A percentile compares a stretch with the other conserved stretches of the same genome.
phyloP scores from a whole-genome alignment of 495 filamentous ascomycete species.

The Penicillium malachiteum region DNA sequence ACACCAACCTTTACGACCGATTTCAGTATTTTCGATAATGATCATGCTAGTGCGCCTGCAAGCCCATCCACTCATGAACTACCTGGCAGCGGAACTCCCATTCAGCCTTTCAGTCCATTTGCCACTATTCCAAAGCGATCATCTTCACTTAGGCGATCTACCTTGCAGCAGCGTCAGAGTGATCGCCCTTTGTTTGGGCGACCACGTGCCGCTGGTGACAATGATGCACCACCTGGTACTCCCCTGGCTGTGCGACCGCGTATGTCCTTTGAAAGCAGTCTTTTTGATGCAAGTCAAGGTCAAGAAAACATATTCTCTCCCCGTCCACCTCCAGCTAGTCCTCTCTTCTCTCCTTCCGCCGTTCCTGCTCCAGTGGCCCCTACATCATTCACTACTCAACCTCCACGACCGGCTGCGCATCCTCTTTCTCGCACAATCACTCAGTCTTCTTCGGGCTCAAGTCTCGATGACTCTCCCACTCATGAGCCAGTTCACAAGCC shows the following conservation, averaged over 20 bases:
- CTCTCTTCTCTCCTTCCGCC: conserved; percentile 34
- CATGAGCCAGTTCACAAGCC: conserved; percentile 58
- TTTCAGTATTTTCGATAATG: conserved; percentile 69
- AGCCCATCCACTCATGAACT: conserved; percentile 27
- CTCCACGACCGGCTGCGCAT: conserved; percentile 57
- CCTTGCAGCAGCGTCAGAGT: conserved; percentile 74
- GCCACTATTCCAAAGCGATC: conserved; percentile 52
- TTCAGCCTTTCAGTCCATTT: conserved; percentile 39
- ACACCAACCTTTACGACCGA: conserved; percentile 57
- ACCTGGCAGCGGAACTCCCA: conserved; percentile 22
- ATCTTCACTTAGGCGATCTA: conserved; percentile 79
- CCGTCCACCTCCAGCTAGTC: conserved; percentile 28
- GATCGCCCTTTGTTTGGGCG: conserved; percentile 60
- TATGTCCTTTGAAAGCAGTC: conserved; percentile 71
- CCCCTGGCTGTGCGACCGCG: conserved; percentile 58
- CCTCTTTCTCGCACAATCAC: conserved; percentile 83
- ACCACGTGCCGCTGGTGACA: conserved; percentile 39
- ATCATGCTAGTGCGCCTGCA: conserved; percentile 30
- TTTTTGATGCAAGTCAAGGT: conserved; percentile 55
- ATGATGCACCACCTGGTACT: conserved; percentile 25
- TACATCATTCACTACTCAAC: conserved; percentile 15
- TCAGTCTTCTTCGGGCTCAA: conserved; percentile 79
- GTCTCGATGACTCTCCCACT: conserved; percentile 74
- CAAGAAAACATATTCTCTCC: conserved; percentile 60
- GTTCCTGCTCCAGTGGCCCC: conserved; percentile 1